phyloP scores from a whole-genome alignment of 805 yeast species.

The Danielia oregonensis region DNA sequence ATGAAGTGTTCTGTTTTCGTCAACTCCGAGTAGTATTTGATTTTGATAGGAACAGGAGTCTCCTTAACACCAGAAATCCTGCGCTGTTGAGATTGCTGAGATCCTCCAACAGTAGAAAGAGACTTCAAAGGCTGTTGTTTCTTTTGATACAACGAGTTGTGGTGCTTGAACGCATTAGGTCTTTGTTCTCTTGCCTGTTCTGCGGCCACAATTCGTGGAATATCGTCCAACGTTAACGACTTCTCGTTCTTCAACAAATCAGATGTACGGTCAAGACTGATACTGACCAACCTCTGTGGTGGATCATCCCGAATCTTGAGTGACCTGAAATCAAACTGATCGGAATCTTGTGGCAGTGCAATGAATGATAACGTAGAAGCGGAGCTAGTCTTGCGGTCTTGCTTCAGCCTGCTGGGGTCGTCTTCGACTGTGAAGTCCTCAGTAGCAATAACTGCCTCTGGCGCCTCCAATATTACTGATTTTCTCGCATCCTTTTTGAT shows the following conservation, averaged over 20 bases:
- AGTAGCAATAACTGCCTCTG: constrained; percentile 43
- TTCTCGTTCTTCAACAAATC: constrained; percentile 75
- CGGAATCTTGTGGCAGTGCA: constrained; percentile 23
- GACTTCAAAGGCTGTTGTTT: constrained; percentile 24
- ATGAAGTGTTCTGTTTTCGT: constrained; percentile 53
- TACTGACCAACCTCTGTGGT: constrained; percentile 25
- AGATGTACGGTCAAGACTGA: constrained; percentile 56
- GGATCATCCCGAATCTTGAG: constrained; percentile 37
- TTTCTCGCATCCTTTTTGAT: constrained; percentile 60
- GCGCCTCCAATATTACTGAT: constrained; percentile 64
- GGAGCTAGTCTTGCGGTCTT: constrained; percentile 19
- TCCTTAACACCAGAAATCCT: neutral
- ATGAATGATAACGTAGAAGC: constrained; percentile 29
- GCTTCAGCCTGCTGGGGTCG: neutral
- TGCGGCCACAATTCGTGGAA: constrained; percentile 94
- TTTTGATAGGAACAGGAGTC: neutral
- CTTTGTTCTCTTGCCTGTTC: constrained; percentile 93
- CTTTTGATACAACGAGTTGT: constrained; percentile 44
- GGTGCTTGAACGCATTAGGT: constrained; percentile 89
- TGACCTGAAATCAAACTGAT: constrained; percentile 22
- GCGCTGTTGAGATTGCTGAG: constrained; percentile 2
- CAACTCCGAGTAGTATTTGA: constrained; percentile 62
- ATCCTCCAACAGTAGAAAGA: constrained; percentile 5
- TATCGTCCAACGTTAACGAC: constrained; percentile 89
- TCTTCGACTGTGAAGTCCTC: constrained; percentile 21